These are phyloP conservation scores for Pseudopyricularia cyperi DNA, from an alignment of 2,329 filamentous ascomycete species.

Conservation along the genomic window DNA sequence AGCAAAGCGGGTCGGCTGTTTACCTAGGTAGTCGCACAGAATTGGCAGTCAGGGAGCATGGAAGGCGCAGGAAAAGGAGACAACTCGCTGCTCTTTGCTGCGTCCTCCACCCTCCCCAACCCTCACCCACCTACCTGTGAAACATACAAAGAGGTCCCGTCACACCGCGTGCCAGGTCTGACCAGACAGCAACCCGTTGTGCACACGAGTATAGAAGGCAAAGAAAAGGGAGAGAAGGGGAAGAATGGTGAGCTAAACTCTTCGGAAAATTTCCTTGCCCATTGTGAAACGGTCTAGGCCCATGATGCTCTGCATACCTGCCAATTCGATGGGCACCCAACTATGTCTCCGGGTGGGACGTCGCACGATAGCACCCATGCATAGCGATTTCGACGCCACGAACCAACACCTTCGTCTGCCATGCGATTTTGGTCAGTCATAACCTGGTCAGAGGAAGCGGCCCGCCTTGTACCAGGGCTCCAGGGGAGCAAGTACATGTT, in stretches of 20 bases:
- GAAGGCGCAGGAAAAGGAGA: neutral
- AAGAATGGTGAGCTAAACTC: neutral
- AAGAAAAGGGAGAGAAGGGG: neutral
- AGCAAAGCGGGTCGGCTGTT: neutral
- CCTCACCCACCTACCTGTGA: neutral
- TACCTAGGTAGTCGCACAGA: neutral
- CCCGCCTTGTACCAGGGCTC: neutral
- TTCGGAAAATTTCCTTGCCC: neutral
- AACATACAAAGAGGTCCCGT: neutral
- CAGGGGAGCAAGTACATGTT: neutral
- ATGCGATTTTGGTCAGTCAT: neutral
- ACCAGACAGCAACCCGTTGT: neutral
- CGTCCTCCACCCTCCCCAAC: neutral
- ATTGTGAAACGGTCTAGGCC: neutral
- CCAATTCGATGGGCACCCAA: too few relatives aligned
- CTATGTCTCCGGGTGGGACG: neutral
- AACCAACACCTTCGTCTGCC: neutral
- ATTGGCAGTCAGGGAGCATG: neutral
- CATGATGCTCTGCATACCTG: constrained; percentile 1
- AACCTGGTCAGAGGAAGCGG: neutral
- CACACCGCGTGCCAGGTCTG: neutral
- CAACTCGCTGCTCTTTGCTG: neutral
- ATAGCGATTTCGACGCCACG: neutral
- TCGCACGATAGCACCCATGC: neutral
- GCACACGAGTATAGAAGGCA: neutral